Conservation (phyloP, 148 eudicot genomes). For the Salicornia ramosissima region DNA sequence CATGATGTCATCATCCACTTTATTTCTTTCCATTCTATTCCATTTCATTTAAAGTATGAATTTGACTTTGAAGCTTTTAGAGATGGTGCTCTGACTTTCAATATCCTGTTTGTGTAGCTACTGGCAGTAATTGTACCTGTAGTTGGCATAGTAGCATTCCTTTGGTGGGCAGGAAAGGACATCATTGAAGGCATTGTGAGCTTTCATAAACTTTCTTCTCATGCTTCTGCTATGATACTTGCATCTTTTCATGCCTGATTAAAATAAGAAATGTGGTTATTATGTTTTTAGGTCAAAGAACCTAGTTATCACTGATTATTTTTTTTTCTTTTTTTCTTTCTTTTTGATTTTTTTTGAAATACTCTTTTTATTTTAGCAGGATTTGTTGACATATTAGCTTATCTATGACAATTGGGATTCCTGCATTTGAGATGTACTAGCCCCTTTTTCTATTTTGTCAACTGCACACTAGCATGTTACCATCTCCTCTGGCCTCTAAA, state of each 20-base stretch:
- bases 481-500: neutral
- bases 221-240: neutral
- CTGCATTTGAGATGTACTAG: neutral
- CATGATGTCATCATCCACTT: neutral
- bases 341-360: neutral
- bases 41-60: neutral
- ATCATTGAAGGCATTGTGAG: conserved; percentile 77
- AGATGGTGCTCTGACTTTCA: conserved; percentile 15
- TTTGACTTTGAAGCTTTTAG: neutral
- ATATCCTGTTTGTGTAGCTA: conserved; percentile 42
- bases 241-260: neutral
- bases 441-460: neutral
- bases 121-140: conserved; percentile 68
- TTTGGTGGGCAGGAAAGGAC: conserved; percentile 95
- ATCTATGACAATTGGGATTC: neutral
- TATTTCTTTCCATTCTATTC: no score
- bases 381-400: neutral
- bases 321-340: no score
- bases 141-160: conserved; percentile 70
- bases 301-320: neutral
- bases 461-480: neutral
- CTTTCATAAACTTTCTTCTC: conserved; percentile 20
- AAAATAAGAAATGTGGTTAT: neutral
- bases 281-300: neutral
- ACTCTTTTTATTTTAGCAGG: neutral